Evolutionary conservation across 345 rosid species (phyloP).

Genomic region (Rhizophora apiculata): DNA sequence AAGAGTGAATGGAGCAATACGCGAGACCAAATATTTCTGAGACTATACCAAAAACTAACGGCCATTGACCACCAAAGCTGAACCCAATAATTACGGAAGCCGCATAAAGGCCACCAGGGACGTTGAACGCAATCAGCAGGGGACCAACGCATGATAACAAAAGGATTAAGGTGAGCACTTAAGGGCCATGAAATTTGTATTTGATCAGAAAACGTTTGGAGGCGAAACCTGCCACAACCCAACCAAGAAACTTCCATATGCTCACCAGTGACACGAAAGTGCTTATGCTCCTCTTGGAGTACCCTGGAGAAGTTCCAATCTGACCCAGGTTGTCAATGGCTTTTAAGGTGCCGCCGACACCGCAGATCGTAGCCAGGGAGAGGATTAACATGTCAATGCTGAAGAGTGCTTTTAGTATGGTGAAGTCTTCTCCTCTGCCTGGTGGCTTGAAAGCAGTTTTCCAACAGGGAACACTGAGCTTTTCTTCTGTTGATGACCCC

Average conservation of each 20-base stretch:
- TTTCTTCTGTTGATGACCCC: background rate
- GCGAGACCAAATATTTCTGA: conserved; percentile 12
- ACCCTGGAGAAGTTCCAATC: conserved; percentile 4
- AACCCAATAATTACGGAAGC: conserved; percentile 6
- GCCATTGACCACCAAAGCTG: conserved; percentile 9
- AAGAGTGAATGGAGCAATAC: background rate
- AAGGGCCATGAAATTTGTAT: conserved; percentile 5
- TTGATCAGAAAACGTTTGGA: background rate
- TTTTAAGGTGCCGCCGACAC: conserved; percentile 1
- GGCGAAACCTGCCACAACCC: background rate
- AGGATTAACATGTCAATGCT: conserved; percentile 16
- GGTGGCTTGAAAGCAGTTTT: conserved; percentile 5
- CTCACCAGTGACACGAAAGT: conserved; percentile 11
- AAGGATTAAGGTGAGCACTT: background rate
- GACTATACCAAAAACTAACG: conserved; percentile 8
- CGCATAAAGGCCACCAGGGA: background rate
- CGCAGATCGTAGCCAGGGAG: background rate
- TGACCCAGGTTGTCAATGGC: conserved; percentile 13
- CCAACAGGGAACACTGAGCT: background rate
- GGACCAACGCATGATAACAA: conserved; percentile 3
- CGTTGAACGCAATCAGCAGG: conserved; percentile 4
- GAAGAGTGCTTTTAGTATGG: conserved; percentile 13
- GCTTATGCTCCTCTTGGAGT: background rate
- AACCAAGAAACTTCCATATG: conserved; percentile 8
- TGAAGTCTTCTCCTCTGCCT: conserved; percentile 13